Evolutionary conservation across 257 asterid genomes (phyloP).

Genomic region (Thymus quinquecostatus): DNA sequence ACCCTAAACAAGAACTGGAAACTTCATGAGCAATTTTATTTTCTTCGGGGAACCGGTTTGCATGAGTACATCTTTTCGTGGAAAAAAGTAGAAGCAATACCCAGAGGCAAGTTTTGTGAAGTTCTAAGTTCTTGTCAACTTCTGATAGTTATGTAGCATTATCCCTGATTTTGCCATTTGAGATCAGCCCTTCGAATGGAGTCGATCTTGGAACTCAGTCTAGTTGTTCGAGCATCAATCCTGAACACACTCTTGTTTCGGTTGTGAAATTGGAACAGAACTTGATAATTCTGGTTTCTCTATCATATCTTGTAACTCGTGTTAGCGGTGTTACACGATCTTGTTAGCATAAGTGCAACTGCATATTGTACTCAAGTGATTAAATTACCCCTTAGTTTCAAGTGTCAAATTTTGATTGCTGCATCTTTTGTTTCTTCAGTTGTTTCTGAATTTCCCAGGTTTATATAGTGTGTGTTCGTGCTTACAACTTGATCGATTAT

Average conservation of each 20-base stretch:
- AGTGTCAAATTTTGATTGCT: background rate
- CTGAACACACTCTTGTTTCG: conserved; percentile 14
- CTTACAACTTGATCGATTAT: no score
- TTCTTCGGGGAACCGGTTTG: background rate
- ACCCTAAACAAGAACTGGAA: conserved; percentile 47
- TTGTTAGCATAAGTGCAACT: conserved; percentile 9
- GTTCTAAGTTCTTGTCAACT: conserved; percentile 1
- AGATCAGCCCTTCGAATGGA: conserved; percentile 18
- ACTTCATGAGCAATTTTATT: conserved; percentile 44
- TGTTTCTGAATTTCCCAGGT: no score
- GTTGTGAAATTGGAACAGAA: background rate
- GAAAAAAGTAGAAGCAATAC: background rate
- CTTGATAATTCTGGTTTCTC: conserved; percentile 2
- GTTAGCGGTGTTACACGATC: background rate
- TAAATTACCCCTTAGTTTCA: background rate
- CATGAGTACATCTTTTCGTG: background rate
- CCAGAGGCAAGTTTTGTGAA: background rate
- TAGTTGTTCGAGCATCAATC: conserved; percentile 1
- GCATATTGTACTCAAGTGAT: background rate
- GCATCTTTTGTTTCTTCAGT: background rate
- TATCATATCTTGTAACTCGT: background rate
- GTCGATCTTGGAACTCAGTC: conserved; percentile 11
- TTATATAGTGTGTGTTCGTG: no score
- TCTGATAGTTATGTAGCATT: conserved; percentile 12
- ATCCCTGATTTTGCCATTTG: conserved; percentile 17